Percentiles rank a stretch among this genome's conserved stretches.
These are phyloP conservation scores for Colletotrichum eleusines DNA, from an alignment of 2,329 filamentous ascomycete species.

Conservation along the genomic window DNA sequence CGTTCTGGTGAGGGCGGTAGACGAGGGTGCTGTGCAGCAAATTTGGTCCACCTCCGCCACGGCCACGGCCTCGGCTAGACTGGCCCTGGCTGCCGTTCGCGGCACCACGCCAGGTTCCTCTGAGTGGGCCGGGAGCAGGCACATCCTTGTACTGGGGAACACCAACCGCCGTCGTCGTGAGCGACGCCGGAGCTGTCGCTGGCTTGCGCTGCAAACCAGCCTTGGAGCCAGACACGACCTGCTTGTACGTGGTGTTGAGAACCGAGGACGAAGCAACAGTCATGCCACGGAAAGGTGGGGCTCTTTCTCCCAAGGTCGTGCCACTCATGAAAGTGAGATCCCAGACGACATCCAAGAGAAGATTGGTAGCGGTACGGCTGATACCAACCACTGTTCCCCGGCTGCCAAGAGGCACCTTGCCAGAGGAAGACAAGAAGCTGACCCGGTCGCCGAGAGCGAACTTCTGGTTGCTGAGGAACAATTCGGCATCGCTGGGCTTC, in stretches of 20 bases:
- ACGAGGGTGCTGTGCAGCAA: slow-evolving; percentile 66
- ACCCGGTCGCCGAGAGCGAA: slow-evolving; percentile 91
- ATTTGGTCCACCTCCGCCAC: slow-evolving; percentile 52
- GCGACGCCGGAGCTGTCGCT: slow-evolving; percentile 59
- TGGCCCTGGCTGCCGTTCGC: slow-evolving; percentile 59
- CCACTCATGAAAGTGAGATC: slow-evolving; percentile 98
- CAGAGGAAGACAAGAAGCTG: slow-evolving; percentile 91
- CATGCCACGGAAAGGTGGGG: slow-evolving; percentile 92
- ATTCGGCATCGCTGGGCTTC: slow-evolving; percentile 96
- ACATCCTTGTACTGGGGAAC: slow-evolving; percentile 74
- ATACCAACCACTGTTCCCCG: slow-evolving; percentile 95
- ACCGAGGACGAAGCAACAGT: slow-evolving; percentile 91
- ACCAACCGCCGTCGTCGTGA: slow-evolving; percentile 67
- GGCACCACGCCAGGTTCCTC: slow-evolving; percentile 69
- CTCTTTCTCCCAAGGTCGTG: slow-evolving; percentile 89
- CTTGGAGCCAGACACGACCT: slow-evolving; percentile 79
- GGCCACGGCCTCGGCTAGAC: slow-evolving; percentile 49
- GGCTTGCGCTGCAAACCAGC: slow-evolving; percentile 66
- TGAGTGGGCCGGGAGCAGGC: slow-evolving; percentile 63
- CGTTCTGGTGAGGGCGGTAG: slow-evolving; percentile 58
- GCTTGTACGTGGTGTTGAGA: slow-evolving; percentile 85
- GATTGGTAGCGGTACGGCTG: slow-evolving; percentile 85
- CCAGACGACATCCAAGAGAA: slow-evolving; percentile 91
- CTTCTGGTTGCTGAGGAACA: slow-evolving; percentile 85
- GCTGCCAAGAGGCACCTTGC: slow-evolving; percentile 93